A percentile compares a stretch with the other conserved stretches of the same genome.
Conservation (phyloP, 2,329 filamentous ascomycete genomes). For the Cladosporium austrohemisphaericum region DNA sequence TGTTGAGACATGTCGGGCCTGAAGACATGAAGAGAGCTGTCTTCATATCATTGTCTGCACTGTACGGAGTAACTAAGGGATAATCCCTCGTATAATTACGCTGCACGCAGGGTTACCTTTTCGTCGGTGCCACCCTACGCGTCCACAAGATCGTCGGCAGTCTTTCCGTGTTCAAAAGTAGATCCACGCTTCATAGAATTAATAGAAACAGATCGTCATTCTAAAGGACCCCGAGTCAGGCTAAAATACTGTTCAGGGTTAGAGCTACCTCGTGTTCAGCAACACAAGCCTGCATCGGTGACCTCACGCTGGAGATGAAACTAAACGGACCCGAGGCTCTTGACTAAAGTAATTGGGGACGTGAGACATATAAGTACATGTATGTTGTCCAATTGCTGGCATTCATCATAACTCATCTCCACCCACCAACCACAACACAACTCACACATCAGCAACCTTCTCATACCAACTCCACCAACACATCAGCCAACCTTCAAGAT, state of each 20-base stretch:
- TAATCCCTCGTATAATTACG: no score
- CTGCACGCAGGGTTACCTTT: no score
- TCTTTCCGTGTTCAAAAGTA: background rate
- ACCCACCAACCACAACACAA: slow-evolving; percentile 3
- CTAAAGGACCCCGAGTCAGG: background rate
- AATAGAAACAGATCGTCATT: slow-evolving; percentile 7
- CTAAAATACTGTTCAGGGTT: background rate
- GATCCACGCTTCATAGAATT: background rate
- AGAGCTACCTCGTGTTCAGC: slow-evolving; percentile 2
- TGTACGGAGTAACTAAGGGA: no score
- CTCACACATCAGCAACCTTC: background rate
- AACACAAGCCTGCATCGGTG: background rate
- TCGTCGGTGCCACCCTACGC: no score
- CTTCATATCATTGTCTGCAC: no score
- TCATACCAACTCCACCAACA: slow-evolving; percentile 4
- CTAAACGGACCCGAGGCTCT: slow-evolving; percentile 1
- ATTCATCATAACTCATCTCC: background rate
- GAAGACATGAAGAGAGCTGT: no score
- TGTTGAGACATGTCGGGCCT: no score
- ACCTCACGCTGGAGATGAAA: slow-evolving; percentile 1
- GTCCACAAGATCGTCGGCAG: background rate
- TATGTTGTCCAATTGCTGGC: background rate
- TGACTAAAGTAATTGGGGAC: background rate
- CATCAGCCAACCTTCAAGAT: slow-evolving; percentile 19
- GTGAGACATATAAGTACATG: background rate